Base-by-base conservation (phyloP, 805 yeast genomes). In the Teunomyces lycoperdinae region DNA sequence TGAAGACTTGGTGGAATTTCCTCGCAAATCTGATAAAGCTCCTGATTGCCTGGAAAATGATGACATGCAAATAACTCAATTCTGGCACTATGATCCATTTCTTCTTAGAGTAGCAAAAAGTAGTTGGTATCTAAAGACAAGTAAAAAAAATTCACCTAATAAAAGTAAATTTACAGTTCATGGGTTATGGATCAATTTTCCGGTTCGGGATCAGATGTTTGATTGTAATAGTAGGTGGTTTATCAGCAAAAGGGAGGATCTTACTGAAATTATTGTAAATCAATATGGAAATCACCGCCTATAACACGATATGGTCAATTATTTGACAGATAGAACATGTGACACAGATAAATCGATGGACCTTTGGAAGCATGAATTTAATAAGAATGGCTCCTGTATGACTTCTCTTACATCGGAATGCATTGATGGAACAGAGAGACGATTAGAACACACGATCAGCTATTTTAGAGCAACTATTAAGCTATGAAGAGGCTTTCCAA, bases 361-460 rank as follows among this genome's bases (percentile, higher is more conserved):
- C 5, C 69, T 90, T 43, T 90, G 97, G 97, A 74, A 79, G 35
- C 97, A 91, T 66, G 97, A 90, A 66, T 90, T 80, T 75, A 90
- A 91, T 71, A 91, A 91, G 64, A 97, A 90, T 63, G 97, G 91
- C 17, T 89, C 96, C 9, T 90, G 97, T 68, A 82, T 89, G 77
- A 80, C 84, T 45, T 89, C 96, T 0, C 70, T 91, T 38, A 80
- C 76, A 48, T 86, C 92, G 3, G 55, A 64, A 3, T 90, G 97
- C 64, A 90, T 89, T 65, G 38, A 38, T n/a, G 35, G 34, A 9
- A 68, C 67, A 5, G 54, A 52, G 13, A 49, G 51, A 27, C 63
- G 62, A 51, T 56, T 66, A 50, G 70, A 66, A 47, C 74, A 74
- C 36, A 89, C 87, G 24, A 82, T 80, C 48, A 94, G 89, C 62